A percentile compares a stretch with the other conserved stretches of the same genome.
phyloP scores from a whole-genome alignment of 2,329 filamentous ascomycete genomes.

The Lojkania enalia region DNA sequence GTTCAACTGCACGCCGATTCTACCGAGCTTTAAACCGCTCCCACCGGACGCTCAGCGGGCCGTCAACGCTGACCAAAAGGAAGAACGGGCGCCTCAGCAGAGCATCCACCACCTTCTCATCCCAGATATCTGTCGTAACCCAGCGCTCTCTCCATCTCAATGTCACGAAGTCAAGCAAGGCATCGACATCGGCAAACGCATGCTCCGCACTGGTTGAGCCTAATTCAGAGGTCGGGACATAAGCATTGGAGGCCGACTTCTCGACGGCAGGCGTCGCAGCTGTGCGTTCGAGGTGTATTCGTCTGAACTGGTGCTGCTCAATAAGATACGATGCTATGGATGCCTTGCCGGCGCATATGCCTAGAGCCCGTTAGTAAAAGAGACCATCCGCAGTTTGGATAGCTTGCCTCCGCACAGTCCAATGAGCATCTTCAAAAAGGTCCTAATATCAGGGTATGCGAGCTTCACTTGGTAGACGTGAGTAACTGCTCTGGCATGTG shows the following conservation, averaged over 20 bases:
- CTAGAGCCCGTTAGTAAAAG: slow-evolving; percentile 51
- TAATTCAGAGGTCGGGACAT: slow-evolving; percentile 32
- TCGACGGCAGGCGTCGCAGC: slow-evolving; percentile 46
- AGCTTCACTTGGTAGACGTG: too few species aligned
- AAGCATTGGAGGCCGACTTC: slow-evolving; percentile 46
- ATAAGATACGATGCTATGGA: slow-evolving; percentile 87
- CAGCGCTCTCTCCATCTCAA: slow-evolving; percentile 79
- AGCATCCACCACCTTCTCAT: slow-evolving; percentile 71
- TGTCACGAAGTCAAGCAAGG: slow-evolving; percentile 83
- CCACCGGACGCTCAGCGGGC: slow-evolving; percentile 83
- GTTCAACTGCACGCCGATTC: slow-evolving; percentile 13
- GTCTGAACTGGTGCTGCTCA: slow-evolving; percentile 78
- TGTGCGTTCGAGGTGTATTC: slow-evolving; percentile 62
- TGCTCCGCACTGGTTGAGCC: slow-evolving; percentile 29
- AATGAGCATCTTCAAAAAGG: slow-evolving; percentile 64
- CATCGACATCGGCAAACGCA: slow-evolving; percentile 58
- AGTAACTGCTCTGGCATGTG: too few species aligned
- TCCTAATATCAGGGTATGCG: neutral
- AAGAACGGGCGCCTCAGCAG: slow-evolving; percentile 86
- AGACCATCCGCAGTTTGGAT: neutral
- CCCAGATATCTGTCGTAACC: slow-evolving; percentile 82
- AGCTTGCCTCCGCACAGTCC: slow-evolving; percentile 62
- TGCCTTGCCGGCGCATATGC: slow-evolving; percentile 90
- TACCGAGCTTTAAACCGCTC: slow-evolving; percentile 68
- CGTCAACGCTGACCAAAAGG: slow-evolving; percentile 87